Conservation (phyloP, 2,329 filamentous ascomycete genomes). For the Aspergillus ruber region DNA sequence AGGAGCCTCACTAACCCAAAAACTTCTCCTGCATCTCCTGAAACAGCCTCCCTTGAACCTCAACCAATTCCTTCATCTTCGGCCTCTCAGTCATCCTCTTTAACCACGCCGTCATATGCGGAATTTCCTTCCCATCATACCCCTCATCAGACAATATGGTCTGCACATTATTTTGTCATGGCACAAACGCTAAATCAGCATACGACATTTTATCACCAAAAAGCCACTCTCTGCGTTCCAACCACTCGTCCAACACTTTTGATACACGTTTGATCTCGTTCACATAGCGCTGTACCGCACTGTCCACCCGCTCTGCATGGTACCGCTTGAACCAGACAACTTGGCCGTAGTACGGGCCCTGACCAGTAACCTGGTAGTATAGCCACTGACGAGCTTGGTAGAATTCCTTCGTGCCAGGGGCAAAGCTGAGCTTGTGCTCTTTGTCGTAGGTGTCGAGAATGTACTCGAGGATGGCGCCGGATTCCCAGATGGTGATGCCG, state of each 20-base stretch:
- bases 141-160: not conserved
- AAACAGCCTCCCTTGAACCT: not conserved
- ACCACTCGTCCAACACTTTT: slow-evolving; percentile 37
- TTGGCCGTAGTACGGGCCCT: slow-evolving; percentile 48
- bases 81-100: not conserved
- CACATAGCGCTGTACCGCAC: slow-evolving; percentile 40
- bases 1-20: no score
- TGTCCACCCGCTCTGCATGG: slow-evolving; percentile 39
- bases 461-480: slow-evolving; percentile 41
- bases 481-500: slow-evolving; percentile 38
- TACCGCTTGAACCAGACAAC: slow-evolving; percentile 38
- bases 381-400: slow-evolving; percentile 41
- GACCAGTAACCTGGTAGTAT: slow-evolving; percentile 41
- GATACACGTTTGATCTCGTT: slow-evolving; percentile 42
- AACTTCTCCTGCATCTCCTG: no score
- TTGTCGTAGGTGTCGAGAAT: slow-evolving; percentile 42
- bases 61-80: not conserved
- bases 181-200: slow-evolving; percentile 37
- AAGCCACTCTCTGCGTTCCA: slow-evolving; percentile 34
- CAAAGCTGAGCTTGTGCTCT: slow-evolving; percentile 32
- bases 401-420: slow-evolving; percentile 24
- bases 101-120: not conserved
- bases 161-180: slow-evolving; percentile 22
- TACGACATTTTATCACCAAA: slow-evolving; percentile 39
- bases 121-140: not conserved